These are phyloP conservation scores for Boletellus ananas DNA, from an alignment of 768 basidiomycete species.

Conservation along the genomic window DNA sequence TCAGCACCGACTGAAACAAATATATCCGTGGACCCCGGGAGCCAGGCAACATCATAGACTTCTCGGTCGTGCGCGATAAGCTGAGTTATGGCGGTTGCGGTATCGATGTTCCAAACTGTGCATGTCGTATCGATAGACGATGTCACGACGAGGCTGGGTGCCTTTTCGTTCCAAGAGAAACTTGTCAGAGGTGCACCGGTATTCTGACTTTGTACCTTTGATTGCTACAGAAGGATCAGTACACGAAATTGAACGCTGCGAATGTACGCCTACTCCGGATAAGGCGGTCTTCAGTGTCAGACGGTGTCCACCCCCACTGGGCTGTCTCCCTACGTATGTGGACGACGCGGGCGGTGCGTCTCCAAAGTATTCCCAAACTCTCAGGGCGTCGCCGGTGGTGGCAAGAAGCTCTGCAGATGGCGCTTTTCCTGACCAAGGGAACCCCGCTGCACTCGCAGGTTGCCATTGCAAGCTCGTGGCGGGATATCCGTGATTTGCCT, in stretches of 20 bases:
- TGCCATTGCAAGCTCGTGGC: constrained; percentile 94
- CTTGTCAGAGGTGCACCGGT: constrained; percentile 90
- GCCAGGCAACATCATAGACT: constrained; percentile 98
- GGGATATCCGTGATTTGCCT: constrained; percentile 86
- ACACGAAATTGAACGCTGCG: constrained; percentile 2
- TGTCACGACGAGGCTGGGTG: constrained; percentile 88
- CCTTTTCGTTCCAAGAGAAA: constrained; percentile 96
- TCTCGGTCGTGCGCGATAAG: constrained; percentile 96
- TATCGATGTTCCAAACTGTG: constrained; percentile 98
- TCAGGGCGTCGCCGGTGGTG: constrained; percentile 88
- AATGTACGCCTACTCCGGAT: constrained; percentile 61
- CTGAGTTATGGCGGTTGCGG: constrained; percentile 90
- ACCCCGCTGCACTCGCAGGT: constrained; percentile 62
- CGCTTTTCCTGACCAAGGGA: constrained; percentile 67
- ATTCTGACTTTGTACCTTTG: constrained; percentile 82
- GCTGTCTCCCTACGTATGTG: constrained; percentile 67
- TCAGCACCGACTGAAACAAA: constrained; percentile 99
- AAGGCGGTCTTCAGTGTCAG: constrained; percentile 72
- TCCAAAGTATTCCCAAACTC: constrained; percentile 85
- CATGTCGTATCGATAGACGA: constrained; percentile 99
- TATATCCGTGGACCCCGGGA: constrained; percentile 91
- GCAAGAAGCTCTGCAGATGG: constrained; percentile 78
- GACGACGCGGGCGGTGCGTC: constrained; percentile 58
- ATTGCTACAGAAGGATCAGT: constrained; percentile 51
- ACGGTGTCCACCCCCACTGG: constrained; percentile 54